Evolutionary conservation across 2,329 filamentous ascomycete species (phyloP).

Genomic region (Scolecobasidium constrictum): DNA sequence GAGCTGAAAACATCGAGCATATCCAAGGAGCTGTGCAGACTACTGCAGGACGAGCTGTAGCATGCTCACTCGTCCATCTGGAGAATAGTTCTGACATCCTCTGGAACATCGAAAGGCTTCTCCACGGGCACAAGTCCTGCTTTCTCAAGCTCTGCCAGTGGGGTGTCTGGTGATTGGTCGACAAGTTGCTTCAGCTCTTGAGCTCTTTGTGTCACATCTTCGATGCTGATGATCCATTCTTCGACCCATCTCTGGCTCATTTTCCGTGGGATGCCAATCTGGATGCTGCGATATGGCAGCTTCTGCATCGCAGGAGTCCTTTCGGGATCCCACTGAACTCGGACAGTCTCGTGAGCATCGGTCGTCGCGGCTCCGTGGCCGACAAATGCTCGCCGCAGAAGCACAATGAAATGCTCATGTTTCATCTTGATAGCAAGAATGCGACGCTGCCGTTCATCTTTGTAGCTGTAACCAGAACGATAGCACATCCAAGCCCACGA

Average conservation of each 20-base stretch:
- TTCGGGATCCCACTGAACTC: constrained; percentile 32
- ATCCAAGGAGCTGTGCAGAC: too few species aligned
- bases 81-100: constrained; percentile 20
- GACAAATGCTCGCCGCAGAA: constrained; percentile 24
- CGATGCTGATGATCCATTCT: constrained; percentile 43
- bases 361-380: background rate
- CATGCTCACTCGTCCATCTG: too few species aligned
- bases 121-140: constrained; percentile 35
- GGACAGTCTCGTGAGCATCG: constrained; percentile 2
- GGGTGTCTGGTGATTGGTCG: constrained; percentile 27
- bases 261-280: constrained; percentile 46
- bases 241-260: constrained; percentile 37
- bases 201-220: constrained; percentile 48
- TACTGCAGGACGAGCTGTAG: too few species aligned
- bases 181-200: constrained; percentile 36
- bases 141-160: constrained; percentile 25
- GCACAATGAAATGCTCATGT: constrained; percentile 36
- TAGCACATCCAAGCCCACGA: constrained; percentile 56
- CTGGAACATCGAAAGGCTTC: constrained; percentile 30
- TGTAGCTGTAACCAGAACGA: constrained; percentile 48
- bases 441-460: constrained; percentile 42
- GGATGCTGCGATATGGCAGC: constrained; percentile 44
- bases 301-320: constrained; percentile 34
- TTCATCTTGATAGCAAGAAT: constrained; percentile 48
- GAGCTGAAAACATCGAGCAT: too few species aligned